These are phyloP conservation scores for Colletotrichum magnum DNA, from an alignment of 2,329 filamentous ascomycete species.

Conservation along the genomic window DNA sequence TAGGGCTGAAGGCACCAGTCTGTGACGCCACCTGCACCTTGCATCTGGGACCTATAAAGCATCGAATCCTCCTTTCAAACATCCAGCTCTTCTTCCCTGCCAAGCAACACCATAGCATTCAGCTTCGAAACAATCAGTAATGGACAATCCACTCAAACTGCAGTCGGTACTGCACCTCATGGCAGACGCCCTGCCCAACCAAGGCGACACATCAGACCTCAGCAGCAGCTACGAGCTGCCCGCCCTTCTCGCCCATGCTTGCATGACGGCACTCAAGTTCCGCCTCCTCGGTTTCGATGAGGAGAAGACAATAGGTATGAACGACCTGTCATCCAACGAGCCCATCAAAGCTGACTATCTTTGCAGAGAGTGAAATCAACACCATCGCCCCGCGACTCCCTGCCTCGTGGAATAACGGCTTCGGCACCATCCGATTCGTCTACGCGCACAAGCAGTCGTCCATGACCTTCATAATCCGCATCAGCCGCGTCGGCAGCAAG, in stretches of 20 bases:
- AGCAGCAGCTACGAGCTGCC: constrained; percentile 85
- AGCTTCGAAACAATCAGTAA: neutral
- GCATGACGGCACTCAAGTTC: constrained; percentile 85
- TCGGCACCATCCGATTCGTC: constrained; percentile 82
- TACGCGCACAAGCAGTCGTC: constrained; percentile 90
- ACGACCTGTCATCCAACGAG: neutral
- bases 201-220: constrained; percentile 71
- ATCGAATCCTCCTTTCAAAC: neutral
- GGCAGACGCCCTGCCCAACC: constrained; percentile 71
- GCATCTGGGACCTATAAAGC: neutral
- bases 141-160: constrained; percentile 56
- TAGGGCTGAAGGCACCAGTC: constrained; percentile 43
- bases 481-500: constrained; percentile 86
- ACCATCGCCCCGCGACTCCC: constrained; percentile 76
- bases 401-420: constrained; percentile 82
- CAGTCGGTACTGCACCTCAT: constrained; percentile 67
- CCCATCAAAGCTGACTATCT: constrained; percentile 27
- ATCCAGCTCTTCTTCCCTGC: neutral
- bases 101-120: neutral
- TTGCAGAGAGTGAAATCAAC: constrained; percentile 69
- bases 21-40: constrained; percentile 33
- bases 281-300: constrained; percentile 87
- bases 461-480: constrained; percentile 85
- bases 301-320: constrained; percentile 79
- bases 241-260: constrained; percentile 86